Base-by-base conservation (phyloP, 2,329 filamentous ascomycete species). In the Dactylella cylindrospora region DNA sequence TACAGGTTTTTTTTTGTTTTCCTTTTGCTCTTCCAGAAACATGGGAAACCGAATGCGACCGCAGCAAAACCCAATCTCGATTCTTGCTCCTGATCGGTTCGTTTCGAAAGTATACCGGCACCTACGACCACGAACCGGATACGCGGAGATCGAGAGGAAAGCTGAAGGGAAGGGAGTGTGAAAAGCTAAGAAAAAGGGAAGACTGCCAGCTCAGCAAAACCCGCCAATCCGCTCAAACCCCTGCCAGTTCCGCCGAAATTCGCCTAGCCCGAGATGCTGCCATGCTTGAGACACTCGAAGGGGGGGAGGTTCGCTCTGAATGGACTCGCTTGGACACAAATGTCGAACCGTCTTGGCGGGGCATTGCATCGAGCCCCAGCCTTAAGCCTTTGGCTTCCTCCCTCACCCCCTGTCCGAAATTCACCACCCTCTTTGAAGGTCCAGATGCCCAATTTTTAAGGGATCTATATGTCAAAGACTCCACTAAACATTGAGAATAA, bases 271-370 rank as follows among this genome's bases (percentile, higher is more conserved):
- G 43, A 38, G n/a, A n/a, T n/a, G 33, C 31, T 29, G 36, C 36
- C 20, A n/a, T n/a, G 25, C 36, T 55, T 36, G 25, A 57, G 36
- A 57, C 43, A 57, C 3, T 31, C 19, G 38, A 49, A 15, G 43
- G 43, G n/a, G n/a, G n/a, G n/a, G n/a, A n/a, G n/a, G n/a, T n/a
- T n/a, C n/a, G 28, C 25, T 32, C 31, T 44, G 17, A 43, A 32
- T 49, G 52, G 28, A 31, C 57, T 62, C 57, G 57, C 43, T 49
- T 62, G 12, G 19, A 15, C 28, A 39, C 57, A 40, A 62, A 62
- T 62, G 26, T 9, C 19, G 22, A 44, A 41, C 39, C 23, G 36
- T 33, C 52, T 57, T 57, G 52, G 52, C 52, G 12, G 20, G 5
- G 26, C n/a, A n/a, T n/a, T n/a, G n/a, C n/a, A n/a, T n/a, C n/a